phyloP scores from a whole-genome alignment of 2,329 filamentous ascomycete genomes.

The Penicillium sp. region DNA sequence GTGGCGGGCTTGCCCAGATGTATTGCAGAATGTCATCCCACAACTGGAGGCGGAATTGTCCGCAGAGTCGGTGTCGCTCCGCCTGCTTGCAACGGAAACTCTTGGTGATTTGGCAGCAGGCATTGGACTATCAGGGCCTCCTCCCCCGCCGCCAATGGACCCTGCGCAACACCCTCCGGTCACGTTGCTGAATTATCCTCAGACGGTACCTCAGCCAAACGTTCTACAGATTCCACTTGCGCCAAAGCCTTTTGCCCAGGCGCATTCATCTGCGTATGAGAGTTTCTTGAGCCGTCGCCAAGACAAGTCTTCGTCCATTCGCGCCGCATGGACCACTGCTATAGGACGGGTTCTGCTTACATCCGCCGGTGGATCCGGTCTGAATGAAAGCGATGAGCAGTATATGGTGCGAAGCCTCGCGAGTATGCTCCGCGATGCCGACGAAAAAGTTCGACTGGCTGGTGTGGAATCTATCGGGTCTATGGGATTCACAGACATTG shows the following conservation, averaged over 20 bases:
- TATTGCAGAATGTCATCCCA: conserved; percentile 88
- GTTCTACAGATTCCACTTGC: conserved; percentile 79
- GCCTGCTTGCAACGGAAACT: conserved; percentile 85
- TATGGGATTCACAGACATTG: conserved; percentile 75
- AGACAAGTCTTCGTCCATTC: conserved; percentile 78
- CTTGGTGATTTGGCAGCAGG: conserved; percentile 92
- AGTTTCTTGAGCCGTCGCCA: conserved; percentile 80
- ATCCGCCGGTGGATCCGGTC: conserved; percentile 81
- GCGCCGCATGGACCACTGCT: conserved; percentile 80
- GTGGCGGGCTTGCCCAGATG: conserved; percentile 84
- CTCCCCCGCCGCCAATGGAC: conserved; percentile 67
- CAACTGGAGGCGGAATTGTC: conserved; percentile 89
- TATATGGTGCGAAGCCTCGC: conserved; percentile 69
- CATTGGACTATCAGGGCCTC: conserved; percentile 85
- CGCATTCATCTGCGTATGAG: conserved; percentile 73
- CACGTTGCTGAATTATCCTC: conserved; percentile 42
- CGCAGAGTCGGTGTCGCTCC: conserved; percentile 82
- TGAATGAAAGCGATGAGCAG: conserved; percentile 77
- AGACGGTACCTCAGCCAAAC: conserved; percentile 50
- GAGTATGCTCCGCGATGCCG: conserved; percentile 78
- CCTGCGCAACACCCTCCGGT: conserved; percentile 77
- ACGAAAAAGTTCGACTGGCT: conserved; percentile 85
- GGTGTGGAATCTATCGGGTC: conserved; percentile 80
- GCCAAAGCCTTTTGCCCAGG: conserved; percentile 82
- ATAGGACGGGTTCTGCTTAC: conserved; percentile 85